Evolutionary conservation across 768 basidiomycete species (phyloP).

Genomic region (Mycena rebaudengoi): DNA sequence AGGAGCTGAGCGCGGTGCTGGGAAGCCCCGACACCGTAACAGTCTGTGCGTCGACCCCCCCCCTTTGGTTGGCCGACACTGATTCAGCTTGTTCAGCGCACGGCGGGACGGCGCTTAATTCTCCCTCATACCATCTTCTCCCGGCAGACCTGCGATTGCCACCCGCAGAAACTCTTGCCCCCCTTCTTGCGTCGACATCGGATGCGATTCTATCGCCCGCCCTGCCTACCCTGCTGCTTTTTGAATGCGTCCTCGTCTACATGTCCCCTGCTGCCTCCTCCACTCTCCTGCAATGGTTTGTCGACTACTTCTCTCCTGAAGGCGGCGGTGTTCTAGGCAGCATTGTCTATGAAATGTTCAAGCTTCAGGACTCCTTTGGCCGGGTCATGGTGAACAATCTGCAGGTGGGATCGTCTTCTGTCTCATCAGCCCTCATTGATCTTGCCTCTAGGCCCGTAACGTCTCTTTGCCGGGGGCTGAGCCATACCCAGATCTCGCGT

Average conservation of each 20-base stretch:
- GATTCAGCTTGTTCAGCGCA: conserved; percentile 48
- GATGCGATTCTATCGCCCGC: conserved; percentile 60
- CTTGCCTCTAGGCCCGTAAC: neutral
- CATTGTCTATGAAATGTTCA: conserved; percentile 94
- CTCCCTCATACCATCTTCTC: conserved; percentile 72
- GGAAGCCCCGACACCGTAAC: conserved; percentile 54
- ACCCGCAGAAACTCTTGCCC: conserved; percentile 57
- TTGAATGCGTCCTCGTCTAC: conserved; percentile 95
- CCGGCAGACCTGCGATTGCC: conserved; percentile 78
- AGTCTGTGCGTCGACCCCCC: conserved; percentile 47
- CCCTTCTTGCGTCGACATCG: conserved; percentile 40
- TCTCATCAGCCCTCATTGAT: neutral
- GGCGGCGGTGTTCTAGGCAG: conserved; percentile 54
- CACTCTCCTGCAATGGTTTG: conserved; percentile 78
- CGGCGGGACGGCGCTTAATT: conserved; percentile 68
- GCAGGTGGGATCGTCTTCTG: conserved; percentile 56
- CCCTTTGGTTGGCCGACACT: neutral
- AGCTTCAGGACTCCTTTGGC: conserved; percentile 88
- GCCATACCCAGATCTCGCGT: conserved; percentile 19
- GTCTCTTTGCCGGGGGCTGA: conserved; percentile 19
- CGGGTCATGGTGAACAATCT: conserved; percentile 91
- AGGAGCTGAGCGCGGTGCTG: conserved; percentile 58
- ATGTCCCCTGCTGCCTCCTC: conserved; percentile 70
- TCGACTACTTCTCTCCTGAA: conserved; percentile 54
- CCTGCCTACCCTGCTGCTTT: conserved; percentile 84